These are phyloP conservation scores for Lasiodiplodia hormozganensis DNA, from an alignment of 2,329 filamentous ascomycete species.

Conservation along the genomic window DNA sequence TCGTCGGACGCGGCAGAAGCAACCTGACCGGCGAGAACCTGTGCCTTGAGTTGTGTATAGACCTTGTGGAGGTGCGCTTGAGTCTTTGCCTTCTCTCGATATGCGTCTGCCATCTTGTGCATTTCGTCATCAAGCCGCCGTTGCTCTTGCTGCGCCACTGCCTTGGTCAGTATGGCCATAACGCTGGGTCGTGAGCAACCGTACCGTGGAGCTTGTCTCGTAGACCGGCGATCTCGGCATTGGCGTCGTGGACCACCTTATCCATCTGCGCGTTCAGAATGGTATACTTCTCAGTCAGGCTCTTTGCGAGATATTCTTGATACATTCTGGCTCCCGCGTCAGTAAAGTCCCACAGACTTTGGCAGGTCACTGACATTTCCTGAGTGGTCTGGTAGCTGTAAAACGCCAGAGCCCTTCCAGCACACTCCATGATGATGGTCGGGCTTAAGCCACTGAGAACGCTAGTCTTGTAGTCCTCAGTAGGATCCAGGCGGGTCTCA, in stretches of 20 bases:
- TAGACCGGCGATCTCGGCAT: conserved; percentile 71
- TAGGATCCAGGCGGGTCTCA: conserved; percentile 74
- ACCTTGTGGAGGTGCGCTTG: conserved; percentile 71
- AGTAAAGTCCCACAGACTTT: conserved; percentile 21
- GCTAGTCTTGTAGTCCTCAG: conserved; percentile 89
- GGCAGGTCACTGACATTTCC: conserved; percentile 70
- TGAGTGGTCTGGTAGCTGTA: conserved; percentile 87
- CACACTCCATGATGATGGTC: conserved; percentile 84
- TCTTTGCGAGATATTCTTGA: conserved; percentile 76
- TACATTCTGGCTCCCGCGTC: conserved; percentile 64
- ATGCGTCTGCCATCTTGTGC: conserved; percentile 70
- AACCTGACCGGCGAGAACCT: conserved; percentile 61
- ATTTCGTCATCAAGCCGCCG: conserved; percentile 72
- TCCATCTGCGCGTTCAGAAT: conserved; percentile 71
- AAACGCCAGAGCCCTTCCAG: conserved; percentile 78
- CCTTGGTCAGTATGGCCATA: not conserved
- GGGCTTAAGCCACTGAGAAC: conserved; percentile 84
- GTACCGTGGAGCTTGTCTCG: conserved; percentile 70
- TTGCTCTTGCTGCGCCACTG: conserved; percentile 67
- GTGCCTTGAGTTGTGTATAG: conserved; percentile 64
- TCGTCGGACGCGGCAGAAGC: conserved; percentile 62
- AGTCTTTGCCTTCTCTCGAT: conserved; percentile 74
- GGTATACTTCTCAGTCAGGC: conserved; percentile 74
- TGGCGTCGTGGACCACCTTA: conserved; percentile 76
- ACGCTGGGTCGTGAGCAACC: conserved; percentile 33